phyloP scores from a whole-genome alignment of 78 protist species.

The Planoprotostelium fungivorum region DNA sequence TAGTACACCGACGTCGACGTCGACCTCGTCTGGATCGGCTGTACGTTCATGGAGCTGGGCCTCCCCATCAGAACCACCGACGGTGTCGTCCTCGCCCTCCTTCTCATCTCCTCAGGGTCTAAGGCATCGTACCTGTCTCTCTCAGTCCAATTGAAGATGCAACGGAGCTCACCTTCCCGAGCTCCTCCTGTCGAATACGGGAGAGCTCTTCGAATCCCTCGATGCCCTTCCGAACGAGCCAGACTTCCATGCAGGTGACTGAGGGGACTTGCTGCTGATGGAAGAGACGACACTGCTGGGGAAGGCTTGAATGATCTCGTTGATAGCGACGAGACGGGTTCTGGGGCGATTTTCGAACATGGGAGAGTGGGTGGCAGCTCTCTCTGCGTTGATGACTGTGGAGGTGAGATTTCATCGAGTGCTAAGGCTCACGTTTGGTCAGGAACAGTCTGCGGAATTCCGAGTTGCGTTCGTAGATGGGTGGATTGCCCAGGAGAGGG shows the following conservation, averaged over 20 bases:
- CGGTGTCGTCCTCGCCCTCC: not conserved
- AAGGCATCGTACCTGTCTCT: not conserved
- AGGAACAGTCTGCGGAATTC: not conserved
- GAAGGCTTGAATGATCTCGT: not conserved
- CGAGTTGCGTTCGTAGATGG: not conserved
- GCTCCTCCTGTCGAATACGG: not conserved
- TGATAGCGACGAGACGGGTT: not conserved
- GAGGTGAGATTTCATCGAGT: not conserved
- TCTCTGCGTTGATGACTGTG: not conserved
- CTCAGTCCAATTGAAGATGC: not conserved
- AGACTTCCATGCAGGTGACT: not conserved
- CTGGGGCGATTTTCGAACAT: not conserved
- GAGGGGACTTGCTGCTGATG: not conserved
- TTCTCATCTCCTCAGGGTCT: not conserved
- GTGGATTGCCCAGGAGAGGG: not conserved
- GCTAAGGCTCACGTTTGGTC: not conserved
- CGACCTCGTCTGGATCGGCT: not conserved
- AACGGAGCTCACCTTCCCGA: not conserved
- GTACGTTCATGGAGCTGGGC: not conserved
- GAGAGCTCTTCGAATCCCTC: not conserved
- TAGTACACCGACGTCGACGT: not conserved
- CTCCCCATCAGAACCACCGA: not conserved
- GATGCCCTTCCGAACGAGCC: not conserved
- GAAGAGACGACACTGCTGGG: not conserved
- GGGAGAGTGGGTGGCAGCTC: not conserved